Conservation (phyloP, 495 filamentous ascomycete genomes). For the Penicillium simplicissimum region DNA sequence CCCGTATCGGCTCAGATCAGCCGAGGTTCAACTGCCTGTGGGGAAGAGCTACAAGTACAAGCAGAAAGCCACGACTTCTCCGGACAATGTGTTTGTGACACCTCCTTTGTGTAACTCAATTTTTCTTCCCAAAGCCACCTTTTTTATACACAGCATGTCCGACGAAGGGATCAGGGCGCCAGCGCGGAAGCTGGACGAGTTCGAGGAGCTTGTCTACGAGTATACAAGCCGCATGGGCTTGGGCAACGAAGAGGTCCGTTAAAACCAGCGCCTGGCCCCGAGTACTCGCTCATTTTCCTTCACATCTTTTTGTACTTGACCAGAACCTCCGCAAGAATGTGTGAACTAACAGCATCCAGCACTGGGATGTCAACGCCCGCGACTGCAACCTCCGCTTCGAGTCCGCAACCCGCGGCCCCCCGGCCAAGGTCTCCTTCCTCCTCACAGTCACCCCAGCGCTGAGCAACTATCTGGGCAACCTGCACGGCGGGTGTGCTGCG, state of each 20-base stretch:
- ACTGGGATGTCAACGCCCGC: constrained; percentile 38
- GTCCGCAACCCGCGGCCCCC: constrained; percentile 39
- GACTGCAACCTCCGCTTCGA: constrained; percentile 42
- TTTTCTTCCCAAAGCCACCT: neutral
- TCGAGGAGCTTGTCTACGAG: constrained; percentile 37
- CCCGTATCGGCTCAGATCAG: constrained; percentile 7
- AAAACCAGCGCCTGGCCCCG: neutral
- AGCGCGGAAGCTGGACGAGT: constrained; percentile 33
- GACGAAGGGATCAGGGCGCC: constrained; percentile 23
- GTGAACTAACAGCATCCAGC: constrained; percentile 22
- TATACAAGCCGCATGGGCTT: constrained; percentile 28
- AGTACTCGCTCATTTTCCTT: neutral
- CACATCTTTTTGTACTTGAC: neutral
- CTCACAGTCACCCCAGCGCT: constrained; percentile 55
- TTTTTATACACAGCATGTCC: constrained; percentile 19
- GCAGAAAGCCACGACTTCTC: neutral
- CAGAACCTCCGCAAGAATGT: neutral
- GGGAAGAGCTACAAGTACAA: constrained; percentile 1
- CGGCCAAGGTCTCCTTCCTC: constrained; percentile 37
- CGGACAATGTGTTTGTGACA: neutral
- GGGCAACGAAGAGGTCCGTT: constrained; percentile 26
- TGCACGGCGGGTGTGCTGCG: constrained; percentile 71
- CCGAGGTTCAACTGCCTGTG: constrained; percentile 17
- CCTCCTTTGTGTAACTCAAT: neutral
- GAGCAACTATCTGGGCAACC: constrained; percentile 58